Conservation (phyloP, 2,329 filamentous ascomycete species). For the Fusarium tuaranense region DNA sequence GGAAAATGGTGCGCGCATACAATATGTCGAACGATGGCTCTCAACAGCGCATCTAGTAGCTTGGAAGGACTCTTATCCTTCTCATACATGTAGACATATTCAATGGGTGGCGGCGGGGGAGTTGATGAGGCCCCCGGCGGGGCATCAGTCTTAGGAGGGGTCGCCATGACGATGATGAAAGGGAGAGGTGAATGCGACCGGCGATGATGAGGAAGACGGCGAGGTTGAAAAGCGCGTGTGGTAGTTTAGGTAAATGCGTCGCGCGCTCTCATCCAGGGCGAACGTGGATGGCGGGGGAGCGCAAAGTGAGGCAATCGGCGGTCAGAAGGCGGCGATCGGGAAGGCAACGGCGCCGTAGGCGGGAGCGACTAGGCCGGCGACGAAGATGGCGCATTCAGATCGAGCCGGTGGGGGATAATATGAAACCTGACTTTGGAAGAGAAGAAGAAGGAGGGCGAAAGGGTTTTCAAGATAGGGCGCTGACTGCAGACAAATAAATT, state of each 20-base stretch:
- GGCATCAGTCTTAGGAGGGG: slow-evolving; percentile 40
- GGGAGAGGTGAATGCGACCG: neutral
- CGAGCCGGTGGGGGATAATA: neutral
- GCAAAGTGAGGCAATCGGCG: slow-evolving; percentile 35
- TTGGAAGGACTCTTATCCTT: slow-evolving; percentile 75
- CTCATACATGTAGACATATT: slow-evolving; percentile 77
- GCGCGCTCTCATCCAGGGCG: slow-evolving; percentile 36
- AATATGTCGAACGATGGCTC: slow-evolving; percentile 76
- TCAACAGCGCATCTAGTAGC: slow-evolving; percentile 74
- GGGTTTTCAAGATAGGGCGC: neutral
- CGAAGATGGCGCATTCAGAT: slow-evolving; percentile 31
- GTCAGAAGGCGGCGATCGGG: slow-evolving; percentile 34
- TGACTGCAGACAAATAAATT: slow-evolving; percentile 10
- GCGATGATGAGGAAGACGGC: neutral
- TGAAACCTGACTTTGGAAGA: neutral
- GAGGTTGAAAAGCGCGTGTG: slow-evolving; percentile 10
- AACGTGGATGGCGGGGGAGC: slow-evolving; percentile 35
- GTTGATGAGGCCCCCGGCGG: slow-evolving; percentile 37
- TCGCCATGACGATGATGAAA: slow-evolving; percentile 38
- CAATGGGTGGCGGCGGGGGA: slow-evolving; percentile 45
- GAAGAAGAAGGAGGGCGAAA: neutral
- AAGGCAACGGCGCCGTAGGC: slow-evolving; percentile 16
- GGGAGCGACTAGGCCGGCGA: slow-evolving; percentile 11
- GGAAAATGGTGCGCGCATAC: slow-evolving; percentile 60
- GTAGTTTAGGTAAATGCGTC: slow-evolving; percentile 8